These are phyloP conservation scores for Gynostemma pentaphyllum DNA, from an alignment of 306 rosid species.

Conservation along the genomic window DNA sequence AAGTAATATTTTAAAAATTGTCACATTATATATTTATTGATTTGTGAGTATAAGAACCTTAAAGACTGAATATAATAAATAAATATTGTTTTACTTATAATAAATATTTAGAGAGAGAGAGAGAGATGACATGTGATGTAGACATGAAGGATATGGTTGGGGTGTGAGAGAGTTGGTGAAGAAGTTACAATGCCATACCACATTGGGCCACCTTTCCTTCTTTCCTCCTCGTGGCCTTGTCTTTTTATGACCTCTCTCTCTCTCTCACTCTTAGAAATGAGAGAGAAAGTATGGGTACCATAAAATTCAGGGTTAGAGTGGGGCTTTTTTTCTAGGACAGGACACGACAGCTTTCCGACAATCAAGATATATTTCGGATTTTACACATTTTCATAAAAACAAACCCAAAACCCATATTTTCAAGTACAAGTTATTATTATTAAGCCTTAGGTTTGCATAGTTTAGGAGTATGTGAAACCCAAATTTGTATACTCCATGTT, in stretches of 20 bases:
- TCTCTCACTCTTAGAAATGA: neutral
- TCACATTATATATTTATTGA: too few relatives aligned
- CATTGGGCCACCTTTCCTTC: neutral
- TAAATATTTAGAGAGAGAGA: neutral
- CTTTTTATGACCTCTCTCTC: slow-evolving; percentile 2
- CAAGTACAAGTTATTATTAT: too few relatives aligned
- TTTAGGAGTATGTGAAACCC: too few relatives aligned
- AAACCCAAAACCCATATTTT: too few relatives aligned
- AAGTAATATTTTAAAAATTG: too few relatives aligned
- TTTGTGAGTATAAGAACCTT: too few relatives aligned
- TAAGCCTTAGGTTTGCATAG: too few relatives aligned
- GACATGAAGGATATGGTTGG: slow-evolving; percentile 15
- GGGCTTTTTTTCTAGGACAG: neutral
- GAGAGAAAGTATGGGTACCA: slow-evolving; percentile 1
- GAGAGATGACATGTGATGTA: slow-evolving; percentile 11
- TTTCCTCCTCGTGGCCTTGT: slow-evolving; percentile 12
- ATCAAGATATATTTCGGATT: slow-evolving; percentile 3
- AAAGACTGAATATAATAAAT: too few relatives aligned
- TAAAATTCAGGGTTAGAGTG: neutral
- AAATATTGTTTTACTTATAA: neutral
- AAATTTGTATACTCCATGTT: too few relatives aligned
- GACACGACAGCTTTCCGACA: neutral
- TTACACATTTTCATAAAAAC: slow-evolving; percentile 9
- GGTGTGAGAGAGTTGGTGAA: slow-evolving; percentile 11
- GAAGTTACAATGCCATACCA: neutral